Evolutionary conservation across 345 rosid species (phyloP).

Genomic region (Hibiscus syriacus): DNA sequence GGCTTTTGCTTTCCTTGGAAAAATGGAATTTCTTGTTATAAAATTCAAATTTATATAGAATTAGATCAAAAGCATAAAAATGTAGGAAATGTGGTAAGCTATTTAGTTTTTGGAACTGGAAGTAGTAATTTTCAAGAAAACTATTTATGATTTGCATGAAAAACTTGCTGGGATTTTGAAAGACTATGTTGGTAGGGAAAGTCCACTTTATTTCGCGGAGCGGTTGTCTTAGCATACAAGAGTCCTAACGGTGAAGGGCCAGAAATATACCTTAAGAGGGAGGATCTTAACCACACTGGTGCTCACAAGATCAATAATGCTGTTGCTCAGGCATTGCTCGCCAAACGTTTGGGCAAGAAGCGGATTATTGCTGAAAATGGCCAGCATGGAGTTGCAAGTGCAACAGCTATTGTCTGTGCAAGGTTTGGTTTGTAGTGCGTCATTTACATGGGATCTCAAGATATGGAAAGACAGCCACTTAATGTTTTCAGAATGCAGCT

Average conservation of each 20-base stretch:
- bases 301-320: too few species aligned
- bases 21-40: not conserved
- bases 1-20: not conserved
- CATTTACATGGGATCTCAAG: constrained; percentile 91
- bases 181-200: constrained; percentile 90
- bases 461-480: constrained; percentile 88
- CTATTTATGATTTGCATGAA: constrained; percentile 33
- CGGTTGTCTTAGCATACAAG: too few species aligned
- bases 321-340: too few species aligned
- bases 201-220: too few species aligned
- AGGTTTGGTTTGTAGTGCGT: constrained; percentile 72
- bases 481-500: constrained; percentile 92
- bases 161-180: constrained; percentile 74
- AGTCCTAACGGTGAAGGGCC: too few species aligned
- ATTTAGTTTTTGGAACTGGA: not conserved
- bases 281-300: too few species aligned
- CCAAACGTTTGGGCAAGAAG: too few species aligned
- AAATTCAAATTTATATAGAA: not conserved
- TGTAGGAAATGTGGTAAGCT: not conserved
- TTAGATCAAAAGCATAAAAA: not conserved
- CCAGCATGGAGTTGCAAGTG: constrained; percentile 98
- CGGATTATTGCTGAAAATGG: constrained; percentile 92
- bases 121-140: not conserved
- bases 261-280: too few species aligned
- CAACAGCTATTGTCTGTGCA: constrained; percentile 93